Evolutionary conservation across 2,329 filamentous ascomycete species (phyloP), one percentile per base, ranked within the genome.

Genomic region (Fusarium virguliforme): DNA sequence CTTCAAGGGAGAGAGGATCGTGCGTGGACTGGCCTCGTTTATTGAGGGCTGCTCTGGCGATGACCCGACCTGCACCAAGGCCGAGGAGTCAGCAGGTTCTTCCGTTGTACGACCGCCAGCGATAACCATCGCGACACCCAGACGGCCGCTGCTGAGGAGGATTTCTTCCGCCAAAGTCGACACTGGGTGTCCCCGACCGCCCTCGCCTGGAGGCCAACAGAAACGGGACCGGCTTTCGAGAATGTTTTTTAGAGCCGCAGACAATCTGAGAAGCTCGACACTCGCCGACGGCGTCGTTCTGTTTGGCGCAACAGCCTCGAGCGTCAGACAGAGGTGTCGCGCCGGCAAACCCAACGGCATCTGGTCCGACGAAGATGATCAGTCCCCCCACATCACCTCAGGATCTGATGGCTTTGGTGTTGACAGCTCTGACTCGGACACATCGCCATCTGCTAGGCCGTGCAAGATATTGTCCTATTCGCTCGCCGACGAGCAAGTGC

Each of bases 1-100:
- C 71, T 85, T 82, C 73, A 84, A 83, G 71, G 86, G 82, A 41
- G 88, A 84, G 67, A 85, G 83, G 73, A 90, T 86, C 80, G 85
- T 85, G 41, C 83, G 85, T 15, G 87, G 87, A 0, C 78, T 90
- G 10, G 86, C 85, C 3, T 81, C 82, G 18, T 89, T 88, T 60
- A 85, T 88, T 7, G 86, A 88, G 63, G 85, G 85, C 6, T 85
- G 82, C 62, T 83, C 82, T 3, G 63, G 60, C 34, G 72, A 72
- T n/a, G 74, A 75, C 1, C 60, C 67, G 0, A 41, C 46, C 2
- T 13, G 62, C n/a, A 26, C 65, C 24, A 71, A 63, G 40, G 60
- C 73, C 8, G 55, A 67, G 1, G 54, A 64, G 6, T 41, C 61
- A 3, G 61, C 35, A 3, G 62, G 60, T 0, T 54, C 71, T 3